Percentiles rank a stretch among this genome's conserved stretches.
Conservation (phyloP, 768 basidiomycete species). For the Pholiota conissans region DNA sequence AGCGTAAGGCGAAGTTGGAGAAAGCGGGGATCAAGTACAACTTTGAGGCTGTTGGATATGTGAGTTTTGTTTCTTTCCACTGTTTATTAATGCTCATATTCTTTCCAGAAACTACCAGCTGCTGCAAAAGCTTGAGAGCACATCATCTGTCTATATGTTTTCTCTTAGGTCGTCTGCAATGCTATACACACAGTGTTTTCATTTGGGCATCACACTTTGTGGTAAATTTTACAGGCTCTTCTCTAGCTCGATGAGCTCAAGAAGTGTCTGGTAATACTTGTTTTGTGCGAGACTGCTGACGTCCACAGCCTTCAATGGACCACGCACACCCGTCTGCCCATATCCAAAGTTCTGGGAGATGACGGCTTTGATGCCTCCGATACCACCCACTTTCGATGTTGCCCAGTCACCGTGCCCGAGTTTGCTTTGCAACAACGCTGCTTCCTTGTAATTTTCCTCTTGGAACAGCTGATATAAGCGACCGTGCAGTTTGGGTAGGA, state of each 20-base stretch:
- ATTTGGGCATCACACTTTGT: no score
- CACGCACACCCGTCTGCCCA: constrained; percentile 48
- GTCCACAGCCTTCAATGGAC: constrained; percentile 46
- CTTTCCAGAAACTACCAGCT: constrained; percentile 12
- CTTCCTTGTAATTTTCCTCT: constrained; percentile 56
- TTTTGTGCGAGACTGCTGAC: constrained; percentile 34
- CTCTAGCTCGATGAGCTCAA: constrained; percentile 47
- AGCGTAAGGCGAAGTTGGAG: constrained; percentile 76
- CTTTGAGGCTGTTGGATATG: constrained; percentile 80
- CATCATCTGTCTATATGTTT: neutral
- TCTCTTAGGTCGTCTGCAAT: neutral
- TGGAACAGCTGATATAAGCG: constrained; percentile 48
- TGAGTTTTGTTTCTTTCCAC: constrained; percentile 40
- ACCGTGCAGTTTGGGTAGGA: constrained; percentile 59
- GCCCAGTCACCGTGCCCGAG: constrained; percentile 72
- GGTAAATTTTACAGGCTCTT: no score
- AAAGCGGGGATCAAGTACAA: constrained; percentile 87
- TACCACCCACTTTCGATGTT: constrained; percentile 59
- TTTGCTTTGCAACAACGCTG: constrained; percentile 58
- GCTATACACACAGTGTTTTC: no score
- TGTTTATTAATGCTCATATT: neutral
- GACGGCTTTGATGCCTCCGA: constrained; percentile 66
- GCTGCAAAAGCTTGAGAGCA: constrained; percentile 6
- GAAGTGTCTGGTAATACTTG: constrained; percentile 40
- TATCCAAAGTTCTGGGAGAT: constrained; percentile 66